Evolutionary conservation across 768 basidiomycete genomes (phyloP).

Genomic region (Butyriboletus loyo): DNA sequence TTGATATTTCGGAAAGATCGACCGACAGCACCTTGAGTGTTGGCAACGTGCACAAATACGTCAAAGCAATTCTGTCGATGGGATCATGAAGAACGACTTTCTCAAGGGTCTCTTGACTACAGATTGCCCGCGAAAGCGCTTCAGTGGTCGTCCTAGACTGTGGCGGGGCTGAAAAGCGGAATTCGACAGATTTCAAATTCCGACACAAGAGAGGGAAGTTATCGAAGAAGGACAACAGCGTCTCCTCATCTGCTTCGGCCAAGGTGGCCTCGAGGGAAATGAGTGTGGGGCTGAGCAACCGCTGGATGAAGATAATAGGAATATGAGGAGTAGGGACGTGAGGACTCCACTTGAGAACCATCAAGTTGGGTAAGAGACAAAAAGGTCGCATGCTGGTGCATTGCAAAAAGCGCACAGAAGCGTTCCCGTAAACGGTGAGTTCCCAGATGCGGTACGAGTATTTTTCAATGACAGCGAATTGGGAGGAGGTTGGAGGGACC

Average conservation of each 20-base stretch:
- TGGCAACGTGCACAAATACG: slow-evolving; percentile 3
- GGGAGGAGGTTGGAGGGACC: slow-evolving; percentile 2
- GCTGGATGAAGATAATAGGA: slow-evolving; percentile 4
- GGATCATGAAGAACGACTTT: background rate
- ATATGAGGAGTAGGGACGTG: background rate
- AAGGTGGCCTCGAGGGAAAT: background rate
- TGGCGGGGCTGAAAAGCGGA: background rate
- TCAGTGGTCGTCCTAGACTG: background rate
- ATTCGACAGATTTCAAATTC: slow-evolving; percentile 1
- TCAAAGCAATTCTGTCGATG: slow-evolving; percentile 3
- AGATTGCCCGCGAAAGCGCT: slow-evolving; percentile 8
- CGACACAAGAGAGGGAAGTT: slow-evolving; percentile 1
- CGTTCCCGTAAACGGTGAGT: background rate
- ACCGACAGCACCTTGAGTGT: slow-evolving; percentile 3
- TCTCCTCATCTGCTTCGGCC: slow-evolving; percentile 1
- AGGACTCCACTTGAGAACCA: slow-evolving; percentile 3
- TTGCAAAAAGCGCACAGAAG: slow-evolving; percentile 4
- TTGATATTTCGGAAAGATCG: background rate
- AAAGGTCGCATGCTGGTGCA: slow-evolving; percentile 1
- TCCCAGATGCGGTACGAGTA: slow-evolving; percentile 7
- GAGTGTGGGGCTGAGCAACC: slow-evolving; percentile 12
- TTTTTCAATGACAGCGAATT: slow-evolving; percentile 4
- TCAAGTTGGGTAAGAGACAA: slow-evolving; percentile 8
- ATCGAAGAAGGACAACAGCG: slow-evolving; percentile 9
- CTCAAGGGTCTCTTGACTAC: background rate